Evolutionary conservation across 495 filamentous ascomycete genomes (phyloP).

Genomic region (Penicillium herquei): DNA sequence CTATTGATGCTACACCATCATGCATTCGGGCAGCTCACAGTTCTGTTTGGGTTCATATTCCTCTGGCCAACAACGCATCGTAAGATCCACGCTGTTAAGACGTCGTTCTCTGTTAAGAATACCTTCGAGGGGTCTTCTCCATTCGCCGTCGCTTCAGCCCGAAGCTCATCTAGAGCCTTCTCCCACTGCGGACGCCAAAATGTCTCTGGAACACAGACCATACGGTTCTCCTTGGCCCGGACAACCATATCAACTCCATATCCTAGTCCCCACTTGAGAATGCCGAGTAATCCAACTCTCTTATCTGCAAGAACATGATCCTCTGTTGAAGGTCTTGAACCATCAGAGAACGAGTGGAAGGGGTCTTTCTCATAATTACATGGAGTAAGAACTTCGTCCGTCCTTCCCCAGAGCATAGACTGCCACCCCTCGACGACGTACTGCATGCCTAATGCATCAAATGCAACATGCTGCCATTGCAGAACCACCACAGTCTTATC

Average conservation of each 20-base stretch:
- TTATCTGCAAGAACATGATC: conserved; percentile 6
- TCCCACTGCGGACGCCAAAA: conserved; percentile 21
- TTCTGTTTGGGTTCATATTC: conserved; percentile 12
- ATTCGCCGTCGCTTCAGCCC: conserved; percentile 9
- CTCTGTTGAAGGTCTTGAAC: conserved; percentile 3
- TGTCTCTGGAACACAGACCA: conserved; percentile 22
- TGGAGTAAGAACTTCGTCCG: conserved; percentile 15
- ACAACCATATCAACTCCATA: conserved; percentile 23
- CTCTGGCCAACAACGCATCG: conserved; percentile 19
- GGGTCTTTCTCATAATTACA: conserved; percentile 12
- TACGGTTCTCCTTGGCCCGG: conserved; percentile 26
- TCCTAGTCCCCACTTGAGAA: conserved; percentile 23
- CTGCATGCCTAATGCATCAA: conserved; percentile 23
- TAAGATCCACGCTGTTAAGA: conserved; percentile 24
- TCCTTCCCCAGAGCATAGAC: conserved; percentile 21
- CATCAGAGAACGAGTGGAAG: conserved; percentile 12
- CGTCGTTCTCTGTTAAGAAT: conserved; percentile 24
- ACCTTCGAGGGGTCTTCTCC: conserved; percentile 19
- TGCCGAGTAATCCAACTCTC: conserved; percentile 14
- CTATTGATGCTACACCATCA: too few species aligned
- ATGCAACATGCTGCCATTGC: conserved; percentile 27
- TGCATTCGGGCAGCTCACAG: conserved; percentile 3
- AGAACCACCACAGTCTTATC: conserved; percentile 48
- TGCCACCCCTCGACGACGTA: conserved; percentile 24
- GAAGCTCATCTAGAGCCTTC: conserved; percentile 20